A percentile compares a stretch with the other conserved stretches of the same genome.
Conservation (phyloP, 1,284 basidiomycete genomes). For the Boletus semigastroideus region DNA sequence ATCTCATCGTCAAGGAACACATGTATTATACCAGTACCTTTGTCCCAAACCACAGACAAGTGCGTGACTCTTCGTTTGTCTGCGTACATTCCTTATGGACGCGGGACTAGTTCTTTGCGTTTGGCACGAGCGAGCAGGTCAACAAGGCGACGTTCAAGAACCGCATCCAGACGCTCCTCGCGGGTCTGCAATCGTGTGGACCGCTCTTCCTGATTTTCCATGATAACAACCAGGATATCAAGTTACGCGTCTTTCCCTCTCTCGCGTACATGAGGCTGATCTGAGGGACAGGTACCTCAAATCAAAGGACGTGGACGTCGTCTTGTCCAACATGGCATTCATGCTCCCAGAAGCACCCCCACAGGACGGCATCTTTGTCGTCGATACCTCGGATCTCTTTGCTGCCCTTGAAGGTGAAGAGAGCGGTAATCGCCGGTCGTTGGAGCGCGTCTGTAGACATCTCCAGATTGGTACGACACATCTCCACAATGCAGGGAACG, state of each 20-base stretch:
- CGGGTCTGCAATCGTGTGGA: slow-evolving; percentile 42
- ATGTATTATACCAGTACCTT: slow-evolving; percentile 58
- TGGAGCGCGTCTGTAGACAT: slow-evolving; percentile 60
- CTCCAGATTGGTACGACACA: slow-evolving; percentile 55
- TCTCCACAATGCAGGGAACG: slow-evolving; percentile 85
- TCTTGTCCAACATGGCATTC: slow-evolving; percentile 51
- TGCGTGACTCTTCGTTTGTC: slow-evolving; percentile 31
- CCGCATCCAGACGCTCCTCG: slow-evolving; percentile 52
- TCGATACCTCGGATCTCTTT: slow-evolving; percentile 76
- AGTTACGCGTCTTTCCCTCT: slow-evolving; percentile 40
- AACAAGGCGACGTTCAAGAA: slow-evolving; percentile 51
- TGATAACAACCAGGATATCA: slow-evolving; percentile 70
- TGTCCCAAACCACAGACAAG: slow-evolving; percentile 61
- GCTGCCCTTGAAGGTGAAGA: slow-evolving; percentile 64
- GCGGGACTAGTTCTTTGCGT: slow-evolving; percentile 56
- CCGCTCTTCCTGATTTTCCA: slow-evolving; percentile 82
- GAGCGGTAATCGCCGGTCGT: slow-evolving; percentile 47
- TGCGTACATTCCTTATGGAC: not conserved
- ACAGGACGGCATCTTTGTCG: slow-evolving; percentile 54
- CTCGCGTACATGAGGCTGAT: not conserved
- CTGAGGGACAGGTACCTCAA: slow-evolving; percentile 49
- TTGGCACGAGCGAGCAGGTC: slow-evolving; percentile 59
- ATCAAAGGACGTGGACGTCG: slow-evolving; percentile 47
- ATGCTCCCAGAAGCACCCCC: slow-evolving; percentile 56
- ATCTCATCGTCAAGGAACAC: slow-evolving; percentile 68